A percentile compares a stretch with the other conserved stretches of the same genome.
Evolutionary conservation across 768 basidiomycete species (phyloP).

Genomic region (Boletus tylopilopsis): DNA sequence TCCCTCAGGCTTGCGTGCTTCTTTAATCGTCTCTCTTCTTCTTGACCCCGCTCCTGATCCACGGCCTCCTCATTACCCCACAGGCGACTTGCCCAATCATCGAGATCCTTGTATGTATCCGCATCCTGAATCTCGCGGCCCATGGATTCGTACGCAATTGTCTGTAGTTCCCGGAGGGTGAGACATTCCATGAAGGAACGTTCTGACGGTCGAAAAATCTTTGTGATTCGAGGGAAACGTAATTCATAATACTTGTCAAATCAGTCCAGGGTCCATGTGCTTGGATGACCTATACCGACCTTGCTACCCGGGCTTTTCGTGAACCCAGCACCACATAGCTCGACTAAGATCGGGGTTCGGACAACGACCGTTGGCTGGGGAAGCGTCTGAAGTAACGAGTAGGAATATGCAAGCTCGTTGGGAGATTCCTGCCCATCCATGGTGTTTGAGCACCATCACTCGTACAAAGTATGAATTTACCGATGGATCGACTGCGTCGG

Average conservation of each 20-base stretch:
- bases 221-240: conserved; percentile 77
- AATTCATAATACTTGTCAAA: conserved; percentile 68
- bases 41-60: conserved; percentile 21
- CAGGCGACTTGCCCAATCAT: conserved; percentile 41
- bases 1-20: conserved; percentile 35
- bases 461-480: conserved; percentile 7
- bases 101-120: conserved; percentile 43
- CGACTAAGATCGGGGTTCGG: conserved; percentile 58
- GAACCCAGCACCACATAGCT: conserved; percentile 81
- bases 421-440: conserved; percentile 1
- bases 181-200: conserved; percentile 61
- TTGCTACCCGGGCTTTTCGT: conserved; percentile 58
- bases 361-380: conserved; percentile 55
- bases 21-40: conserved; percentile 33
- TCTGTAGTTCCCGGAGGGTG: conserved; percentile 47
- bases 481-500: conserved; percentile 25
- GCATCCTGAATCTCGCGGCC: conserved; percentile 43
- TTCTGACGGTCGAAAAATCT: conserved; percentile 58
- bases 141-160: conserved; percentile 49
- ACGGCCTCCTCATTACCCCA: conserved; percentile 41
- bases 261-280: not conserved
- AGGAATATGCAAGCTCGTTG: conserved; percentile 49
- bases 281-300: conserved; percentile 35
- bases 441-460: not conserved
- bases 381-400: conserved; percentile 46